Evolutionary conservation across 2,329 filamentous ascomycete species (phyloP), one percentile per base, ranked within the genome.

Genomic region (Colletotrichum tamarilloi): DNA sequence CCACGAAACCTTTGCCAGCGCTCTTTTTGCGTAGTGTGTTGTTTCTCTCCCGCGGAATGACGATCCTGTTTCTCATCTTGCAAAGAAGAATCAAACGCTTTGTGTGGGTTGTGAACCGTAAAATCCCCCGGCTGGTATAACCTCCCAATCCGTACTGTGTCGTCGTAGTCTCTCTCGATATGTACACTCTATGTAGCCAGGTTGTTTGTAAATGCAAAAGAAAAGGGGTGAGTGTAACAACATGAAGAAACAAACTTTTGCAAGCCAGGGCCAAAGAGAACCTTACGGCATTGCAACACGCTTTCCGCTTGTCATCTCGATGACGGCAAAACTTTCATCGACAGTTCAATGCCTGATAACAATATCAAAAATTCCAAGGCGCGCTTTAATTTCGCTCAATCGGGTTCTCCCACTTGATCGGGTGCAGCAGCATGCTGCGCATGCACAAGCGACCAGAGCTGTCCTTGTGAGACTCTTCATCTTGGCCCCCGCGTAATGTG

Each of bases 361-460:
- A 56, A 56, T 38, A 56, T 7, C 8, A 28, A n/a, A 26, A 55
- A 65, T 30, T 4, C 16, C 32, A 64, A 64, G 14, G 22, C 9
- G 22, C 22, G 46, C 26, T 53, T 38, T 65, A 62, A 14, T n/a
- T 57, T 72, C 78, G 78, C 77, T 89, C 87, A n/a, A 79, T 80
- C 26, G 87, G 87, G 75, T 86, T 85, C 79, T 91, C 89, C 80
- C 84, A 87, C 84, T 97, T 97, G 77, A 97, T 91, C 0, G 94
- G 94, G 86, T 97, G 94, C 76, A 97, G 82, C 76, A 97, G 84
- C 89, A 96, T 93, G 75, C 92, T 93, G 60, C 93, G 91, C 78
- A 97, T 83, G 82, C 94, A 97, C 88, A 97, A 91, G 62, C 94
- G 88, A 26, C 93, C 93, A 9, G 84, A 87, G 76, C 83, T 83